Evolutionary conservation across 169 alveolate species (phyloP).

Genomic region (Condylostoma magnum): DNA sequence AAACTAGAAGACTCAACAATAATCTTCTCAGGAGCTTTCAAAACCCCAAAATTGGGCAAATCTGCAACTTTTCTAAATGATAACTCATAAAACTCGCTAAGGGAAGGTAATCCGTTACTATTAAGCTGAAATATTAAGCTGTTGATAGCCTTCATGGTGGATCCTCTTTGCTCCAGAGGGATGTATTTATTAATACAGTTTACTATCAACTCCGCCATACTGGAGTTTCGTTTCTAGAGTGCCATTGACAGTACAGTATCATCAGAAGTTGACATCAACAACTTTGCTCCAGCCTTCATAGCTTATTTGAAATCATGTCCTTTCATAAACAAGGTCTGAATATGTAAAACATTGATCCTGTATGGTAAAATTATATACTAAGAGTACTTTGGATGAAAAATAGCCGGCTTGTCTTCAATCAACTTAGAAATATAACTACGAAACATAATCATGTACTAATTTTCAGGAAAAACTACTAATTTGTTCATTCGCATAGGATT

Average conservation of each 20-base stretch:
- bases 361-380: not conserved
- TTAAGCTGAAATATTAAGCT: not conserved
- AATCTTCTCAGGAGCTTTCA: not conserved
- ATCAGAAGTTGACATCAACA: not conserved
- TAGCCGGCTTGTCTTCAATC: too few species aligned
- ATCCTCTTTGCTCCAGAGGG: too few species aligned
- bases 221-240: not conserved
- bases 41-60: not conserved
- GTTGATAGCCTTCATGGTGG: too few species aligned
- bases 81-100: not conserved
- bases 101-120: not conserved
- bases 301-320: not conserved
- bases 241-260: not conserved
- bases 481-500: too few species aligned
- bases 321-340: not conserved
- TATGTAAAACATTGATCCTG: constrained; percentile 1
- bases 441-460: too few species aligned
- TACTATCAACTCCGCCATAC: not conserved
- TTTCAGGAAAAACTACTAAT: too few species aligned
- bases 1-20: not conserved
- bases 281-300: not conserved
- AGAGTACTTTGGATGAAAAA: too few species aligned
- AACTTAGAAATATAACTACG: too few species aligned
- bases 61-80: not conserved
- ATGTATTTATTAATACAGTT: not conserved